Percentiles rank a stretch among this genome's conserved stretches.
These are phyloP conservation scores for Strigomonas culicis DNA, from an alignment of 208 protist species.

Conservation along the genomic window DNA sequence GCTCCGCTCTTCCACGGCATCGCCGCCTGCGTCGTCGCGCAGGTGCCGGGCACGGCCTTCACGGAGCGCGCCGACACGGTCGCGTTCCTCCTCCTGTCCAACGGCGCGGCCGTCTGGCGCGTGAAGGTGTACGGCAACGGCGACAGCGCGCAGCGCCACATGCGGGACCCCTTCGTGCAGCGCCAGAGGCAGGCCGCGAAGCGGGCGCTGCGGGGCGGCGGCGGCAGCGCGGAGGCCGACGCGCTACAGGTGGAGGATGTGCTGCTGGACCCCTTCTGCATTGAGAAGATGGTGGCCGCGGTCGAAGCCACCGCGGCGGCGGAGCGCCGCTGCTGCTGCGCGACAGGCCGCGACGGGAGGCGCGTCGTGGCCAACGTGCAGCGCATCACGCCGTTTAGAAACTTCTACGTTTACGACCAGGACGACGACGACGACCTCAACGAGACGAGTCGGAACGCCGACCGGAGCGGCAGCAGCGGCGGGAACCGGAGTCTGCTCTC, in stretches of 20 bases:
- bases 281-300: too few species aligned
- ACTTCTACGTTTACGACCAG: too few species aligned
- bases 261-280: too few species aligned
- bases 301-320: too few species aligned
- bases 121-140: constrained; percentile 53
- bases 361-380: too few species aligned
- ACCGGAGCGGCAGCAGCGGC: background rate
- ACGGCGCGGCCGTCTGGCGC: constrained; percentile 58
- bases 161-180: constrained; percentile 15
- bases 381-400: too few species aligned
- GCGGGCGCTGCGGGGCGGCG: background rate
- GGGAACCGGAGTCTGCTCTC: background rate
- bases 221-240: background rate
- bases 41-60: constrained; percentile 25
- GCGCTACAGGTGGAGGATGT: background rate
- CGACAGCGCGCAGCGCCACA: constrained; percentile 19
- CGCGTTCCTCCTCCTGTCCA: constrained; percentile 37
- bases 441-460: background rate
- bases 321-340: too few species aligned
- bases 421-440: background rate
- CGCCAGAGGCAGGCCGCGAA: too few species aligned
- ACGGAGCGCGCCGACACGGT: constrained; percentile 24
- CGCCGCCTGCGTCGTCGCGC: constrained; percentile 34
- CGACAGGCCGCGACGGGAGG: too few species aligned
- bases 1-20: background rate